Evolutionary conservation across 2,329 filamentous ascomycete species (phyloP).

Genomic region (Nemania abortiva): DNA sequence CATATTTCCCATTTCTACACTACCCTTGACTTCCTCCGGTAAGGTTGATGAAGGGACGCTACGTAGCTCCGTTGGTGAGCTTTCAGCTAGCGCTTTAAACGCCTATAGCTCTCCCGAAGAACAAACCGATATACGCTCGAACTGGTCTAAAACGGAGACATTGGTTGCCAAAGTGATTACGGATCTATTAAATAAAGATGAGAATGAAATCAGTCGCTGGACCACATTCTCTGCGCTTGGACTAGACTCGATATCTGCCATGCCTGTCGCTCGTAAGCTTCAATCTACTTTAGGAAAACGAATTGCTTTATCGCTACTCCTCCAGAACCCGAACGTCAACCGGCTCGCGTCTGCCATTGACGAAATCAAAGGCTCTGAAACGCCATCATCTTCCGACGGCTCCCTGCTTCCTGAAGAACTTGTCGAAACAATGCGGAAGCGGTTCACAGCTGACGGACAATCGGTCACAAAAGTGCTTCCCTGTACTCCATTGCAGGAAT

Average conservation of each 20-base stretch:
- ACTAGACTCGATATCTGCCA: slow-evolving; percentile 85
- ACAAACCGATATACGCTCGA: slow-evolving; percentile 50
- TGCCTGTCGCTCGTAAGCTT: slow-evolving; percentile 73
- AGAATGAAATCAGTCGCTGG: slow-evolving; percentile 66
- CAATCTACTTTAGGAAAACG: slow-evolving; percentile 58
- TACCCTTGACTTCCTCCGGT: slow-evolving; percentile 80
- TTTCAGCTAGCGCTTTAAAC: slow-evolving; percentile 62
- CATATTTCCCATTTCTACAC: slow-evolving; percentile 74
- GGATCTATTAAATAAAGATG: slow-evolving; percentile 60
- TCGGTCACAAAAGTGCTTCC: slow-evolving; percentile 72
- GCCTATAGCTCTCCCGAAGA: slow-evolving; percentile 48
- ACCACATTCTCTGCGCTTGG: slow-evolving; percentile 83
- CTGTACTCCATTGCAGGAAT: slow-evolving; percentile 89
- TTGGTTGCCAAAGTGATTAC: slow-evolving; percentile 68
- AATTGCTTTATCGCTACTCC: slow-evolving; percentile 74
- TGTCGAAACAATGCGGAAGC: slow-evolving; percentile 48
- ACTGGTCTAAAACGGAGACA: slow-evolving; percentile 68
- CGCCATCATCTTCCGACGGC: not conserved
- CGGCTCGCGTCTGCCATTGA: slow-evolving; percentile 63
- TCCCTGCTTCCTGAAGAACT: slow-evolving; percentile 46
- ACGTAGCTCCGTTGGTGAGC: slow-evolving; percentile 57
- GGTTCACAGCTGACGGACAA: slow-evolving; percentile 51
- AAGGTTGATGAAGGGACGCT: slow-evolving; percentile 76
- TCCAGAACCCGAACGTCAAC: slow-evolving; percentile 76
- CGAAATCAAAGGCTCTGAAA: not conserved